phyloP scores from a whole-genome alignment of 805 yeast species.

The Myxozyma kluyveri region DNA sequence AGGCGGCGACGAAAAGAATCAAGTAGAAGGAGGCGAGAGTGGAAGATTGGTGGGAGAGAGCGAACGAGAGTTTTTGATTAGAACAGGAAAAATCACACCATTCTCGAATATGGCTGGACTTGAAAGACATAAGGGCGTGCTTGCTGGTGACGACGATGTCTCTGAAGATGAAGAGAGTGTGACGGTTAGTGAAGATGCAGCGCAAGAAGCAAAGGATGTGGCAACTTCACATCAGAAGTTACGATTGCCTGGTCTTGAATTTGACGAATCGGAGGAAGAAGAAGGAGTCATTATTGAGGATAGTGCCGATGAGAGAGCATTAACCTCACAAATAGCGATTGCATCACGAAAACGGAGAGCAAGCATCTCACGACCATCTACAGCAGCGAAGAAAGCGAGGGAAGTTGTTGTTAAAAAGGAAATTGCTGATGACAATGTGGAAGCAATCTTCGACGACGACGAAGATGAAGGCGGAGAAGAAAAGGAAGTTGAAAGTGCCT shows the following conservation, averaged over 20 bases:
- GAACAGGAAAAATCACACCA: conserved; percentile 93
- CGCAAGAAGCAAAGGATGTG: conserved; percentile 13
- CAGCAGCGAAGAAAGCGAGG: not conserved
- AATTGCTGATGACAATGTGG: not conserved
- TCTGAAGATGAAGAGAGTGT: conserved; percentile 45
- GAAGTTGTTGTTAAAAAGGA: conserved; percentile 8
- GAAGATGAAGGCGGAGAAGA: not conserved
- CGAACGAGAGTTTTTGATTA: conserved; percentile 71
- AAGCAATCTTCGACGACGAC: not conserved
- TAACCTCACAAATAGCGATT: conserved; percentile 1
- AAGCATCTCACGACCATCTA: not conserved
- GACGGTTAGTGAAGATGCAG: conserved; percentile 20
- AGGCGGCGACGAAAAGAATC: no score
- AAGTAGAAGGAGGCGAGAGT: conserved; percentile 9
- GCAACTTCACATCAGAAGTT: conserved; percentile 21
- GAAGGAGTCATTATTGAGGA: conserved; percentile 34
- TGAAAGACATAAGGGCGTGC: conserved; percentile 40
- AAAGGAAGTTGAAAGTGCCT: conserved; percentile 14
- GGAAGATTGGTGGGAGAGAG: conserved; percentile 61
- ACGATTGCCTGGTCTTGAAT: conserved; percentile 28
- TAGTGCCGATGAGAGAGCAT: conserved; percentile 30
- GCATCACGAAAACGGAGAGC: conserved; percentile 9
- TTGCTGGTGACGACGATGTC: conserved; percentile 30
- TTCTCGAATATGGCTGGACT: conserved; percentile 72
- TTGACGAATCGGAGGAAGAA: conserved; percentile 28